Evolutionary conservation across 2,329 filamentous ascomycete genomes (phyloP).

Genomic region (Trichocomaceae sp.): DNA sequence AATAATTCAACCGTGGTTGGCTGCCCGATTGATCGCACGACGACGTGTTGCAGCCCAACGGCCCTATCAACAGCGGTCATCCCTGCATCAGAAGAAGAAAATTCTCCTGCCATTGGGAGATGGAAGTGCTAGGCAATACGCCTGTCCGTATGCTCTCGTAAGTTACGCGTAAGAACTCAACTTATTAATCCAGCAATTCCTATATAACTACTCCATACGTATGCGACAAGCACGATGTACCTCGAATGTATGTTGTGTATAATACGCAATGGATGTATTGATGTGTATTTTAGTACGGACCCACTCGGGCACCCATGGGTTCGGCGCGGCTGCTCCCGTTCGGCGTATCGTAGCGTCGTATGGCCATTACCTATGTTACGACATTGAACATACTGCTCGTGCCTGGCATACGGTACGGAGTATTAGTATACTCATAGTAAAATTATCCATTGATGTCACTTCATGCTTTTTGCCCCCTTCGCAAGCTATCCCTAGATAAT

Average conservation of each 20-base stretch:
- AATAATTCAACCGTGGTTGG: conserved; percentile 5
- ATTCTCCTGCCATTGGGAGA: not conserved
- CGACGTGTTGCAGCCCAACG: conserved; percentile 14
- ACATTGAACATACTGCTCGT: not conserved
- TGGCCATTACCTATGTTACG: not conserved
- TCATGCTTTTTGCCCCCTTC: not conserved
- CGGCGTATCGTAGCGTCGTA: not conserved
- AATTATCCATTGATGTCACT: not conserved
- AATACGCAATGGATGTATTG: not conserved
- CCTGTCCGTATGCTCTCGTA: not conserved
- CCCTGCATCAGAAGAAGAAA: conserved; percentile 6
- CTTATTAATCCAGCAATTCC: not conserved
- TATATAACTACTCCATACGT: no score
- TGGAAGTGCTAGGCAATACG: not conserved
- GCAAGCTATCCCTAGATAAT: not conserved
- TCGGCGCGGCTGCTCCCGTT: conserved; percentile 7
- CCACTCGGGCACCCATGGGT: conserved; percentile 11
- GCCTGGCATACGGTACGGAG: not conserved
- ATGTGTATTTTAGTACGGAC: not conserved
- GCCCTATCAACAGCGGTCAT: conserved; percentile 12
- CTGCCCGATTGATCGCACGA: conserved; percentile 7
- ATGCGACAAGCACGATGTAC: no score
- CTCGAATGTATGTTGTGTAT: not conserved
- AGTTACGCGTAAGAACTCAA: no score
- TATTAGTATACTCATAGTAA: no score